A percentile compares a stretch with the other conserved stretches of the same genome.
Conservation (phyloP, 305 asterid species). For the Ilex paraguariensis region DNA sequence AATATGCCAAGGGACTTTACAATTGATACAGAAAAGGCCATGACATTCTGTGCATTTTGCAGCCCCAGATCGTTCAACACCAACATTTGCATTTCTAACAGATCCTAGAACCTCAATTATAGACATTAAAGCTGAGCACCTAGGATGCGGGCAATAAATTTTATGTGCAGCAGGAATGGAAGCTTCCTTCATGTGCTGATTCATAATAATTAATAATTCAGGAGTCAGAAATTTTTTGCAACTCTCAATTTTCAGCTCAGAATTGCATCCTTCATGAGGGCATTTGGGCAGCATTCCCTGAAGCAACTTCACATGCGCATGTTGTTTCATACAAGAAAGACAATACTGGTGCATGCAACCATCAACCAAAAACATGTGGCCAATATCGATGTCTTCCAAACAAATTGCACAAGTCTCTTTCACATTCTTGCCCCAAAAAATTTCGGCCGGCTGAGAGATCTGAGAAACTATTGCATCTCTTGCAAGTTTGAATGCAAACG, state of each 20-base stretch:
- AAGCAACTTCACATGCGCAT: constrained; percentile 73
- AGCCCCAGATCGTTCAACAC: constrained; percentile 28
- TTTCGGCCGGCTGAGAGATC: constrained; percentile 28
- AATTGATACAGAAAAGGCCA: constrained; percentile 46
- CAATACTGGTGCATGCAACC: constrained; percentile 70
- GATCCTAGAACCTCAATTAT: constrained; percentile 45
- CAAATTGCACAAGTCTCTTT: constrained; percentile 69
- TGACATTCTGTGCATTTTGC: constrained; percentile 54
- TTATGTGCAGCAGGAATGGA: constrained; percentile 64
- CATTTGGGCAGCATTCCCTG: constrained; percentile 65
- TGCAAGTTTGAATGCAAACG: constrained; percentile 64
- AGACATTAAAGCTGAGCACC: constrained; percentile 82
- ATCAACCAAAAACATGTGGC: constrained; percentile 45
- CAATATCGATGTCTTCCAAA: constrained; percentile 43
- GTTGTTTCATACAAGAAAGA: constrained; percentile 82
- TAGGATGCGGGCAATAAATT: constrained; percentile 82
- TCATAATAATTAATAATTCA: constrained; percentile 50
- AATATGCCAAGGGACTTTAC: constrained; percentile 87
- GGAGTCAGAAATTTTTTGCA: constrained; percentile 63
- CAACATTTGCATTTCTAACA: constrained; percentile 16
- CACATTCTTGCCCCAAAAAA: constrained; percentile 25
- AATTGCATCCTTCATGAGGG: constrained; percentile 60
- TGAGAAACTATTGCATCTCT: constrained; percentile 68
- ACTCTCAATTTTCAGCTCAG: constrained; percentile 45
- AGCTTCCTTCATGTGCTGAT: constrained; percentile 60